These are phyloP conservation scores for Rhodotorula diobovata DNA, from an alignment of 768 basidiomycete genomes.

Conservation along the genomic window DNA sequence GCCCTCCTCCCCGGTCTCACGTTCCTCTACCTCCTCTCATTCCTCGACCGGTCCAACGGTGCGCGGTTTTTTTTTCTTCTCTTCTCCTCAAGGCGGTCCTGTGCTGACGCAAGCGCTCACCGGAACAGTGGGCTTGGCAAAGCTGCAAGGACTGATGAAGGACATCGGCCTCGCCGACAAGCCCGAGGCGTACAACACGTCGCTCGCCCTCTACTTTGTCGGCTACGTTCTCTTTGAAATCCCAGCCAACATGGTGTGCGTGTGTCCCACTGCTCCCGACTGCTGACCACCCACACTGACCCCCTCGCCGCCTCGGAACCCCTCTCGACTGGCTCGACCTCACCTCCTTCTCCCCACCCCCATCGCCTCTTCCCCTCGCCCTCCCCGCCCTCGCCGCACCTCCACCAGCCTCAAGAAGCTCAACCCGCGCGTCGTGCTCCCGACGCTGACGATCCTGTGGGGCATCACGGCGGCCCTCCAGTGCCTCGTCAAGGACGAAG, in stretches of 20 bases:
- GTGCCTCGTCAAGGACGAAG: constrained; percentile 57
- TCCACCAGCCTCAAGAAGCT: constrained; percentile 54
- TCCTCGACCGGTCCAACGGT: constrained; percentile 25
- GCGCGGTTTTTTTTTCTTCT: background rate
- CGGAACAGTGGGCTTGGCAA: constrained; percentile 33
- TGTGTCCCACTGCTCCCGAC: no score
- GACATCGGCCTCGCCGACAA: constrained; percentile 21
- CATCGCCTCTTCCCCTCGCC: background rate
- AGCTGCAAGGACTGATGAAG: constrained; percentile 16
- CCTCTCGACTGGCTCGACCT: background rate
- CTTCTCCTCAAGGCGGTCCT: no score
- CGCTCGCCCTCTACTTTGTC: constrained; percentile 11
- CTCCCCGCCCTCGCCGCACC: constrained; percentile 46
- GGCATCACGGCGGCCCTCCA: constrained; percentile 51
- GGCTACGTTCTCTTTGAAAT: constrained; percentile 35
- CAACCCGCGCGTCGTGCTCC: constrained; percentile 59
- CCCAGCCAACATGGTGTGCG: constrained; percentile 22
- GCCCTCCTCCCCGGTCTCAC: constrained; percentile 22
- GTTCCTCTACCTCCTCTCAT: constrained; percentile 23
- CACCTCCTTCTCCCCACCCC: no score
- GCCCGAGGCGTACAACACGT: constrained; percentile 20
- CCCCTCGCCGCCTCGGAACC: background rate
- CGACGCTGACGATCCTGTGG: constrained; percentile 54
- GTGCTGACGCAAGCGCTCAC: background rate
- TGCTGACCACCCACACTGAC: no score